Evolutionary conservation across 2,329 filamentous ascomycete genomes (phyloP).

Genomic region (Ilyonectria mors-panacis): DNA sequence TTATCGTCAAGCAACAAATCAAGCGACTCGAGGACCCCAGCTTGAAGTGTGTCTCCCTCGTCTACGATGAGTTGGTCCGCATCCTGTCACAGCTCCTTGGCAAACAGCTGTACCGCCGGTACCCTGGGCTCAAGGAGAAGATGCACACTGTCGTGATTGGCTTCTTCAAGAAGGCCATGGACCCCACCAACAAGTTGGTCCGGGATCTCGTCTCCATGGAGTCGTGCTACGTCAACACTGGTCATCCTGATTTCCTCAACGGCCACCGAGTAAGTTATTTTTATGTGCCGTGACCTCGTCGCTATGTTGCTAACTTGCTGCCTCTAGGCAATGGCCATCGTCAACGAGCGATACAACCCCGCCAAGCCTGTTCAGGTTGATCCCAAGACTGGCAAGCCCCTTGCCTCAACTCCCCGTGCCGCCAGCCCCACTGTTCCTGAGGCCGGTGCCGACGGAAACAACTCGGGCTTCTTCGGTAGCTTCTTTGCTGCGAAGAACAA

Average conservation of each 20-base stretch:
- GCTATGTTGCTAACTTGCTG: slow-evolving; percentile 22
- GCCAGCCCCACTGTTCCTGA: slow-evolving; percentile 80
- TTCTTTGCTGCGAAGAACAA: slow-evolving; percentile 99
- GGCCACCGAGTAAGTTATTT: slow-evolving; percentile 80
- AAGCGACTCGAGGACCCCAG: slow-evolving; percentile 96
- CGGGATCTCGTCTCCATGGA: slow-evolving; percentile 96
- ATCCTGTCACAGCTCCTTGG: slow-evolving; percentile 91
- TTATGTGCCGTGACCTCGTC: not conserved
- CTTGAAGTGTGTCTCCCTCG: slow-evolving; percentile 95
- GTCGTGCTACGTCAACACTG: slow-evolving; percentile 97
- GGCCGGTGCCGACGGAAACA: slow-evolving; percentile 68
- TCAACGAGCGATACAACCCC: slow-evolving; percentile 90
- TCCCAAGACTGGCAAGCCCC: slow-evolving; percentile 97
- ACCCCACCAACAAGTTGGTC: slow-evolving; percentile 97
- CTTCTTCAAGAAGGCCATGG: slow-evolving; percentile 99
- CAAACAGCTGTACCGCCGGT: slow-evolving; percentile 92
- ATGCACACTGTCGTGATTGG: slow-evolving; percentile 91
- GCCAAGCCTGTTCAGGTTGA: slow-evolving; percentile 93
- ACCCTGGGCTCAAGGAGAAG: slow-evolving; percentile 96
- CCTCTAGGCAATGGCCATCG: slow-evolving; percentile 93
- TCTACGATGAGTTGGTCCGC: slow-evolving; percentile 97
- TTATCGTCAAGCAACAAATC: slow-evolving; percentile 99
- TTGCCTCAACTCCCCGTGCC: slow-evolving; percentile 79
- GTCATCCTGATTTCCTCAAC: slow-evolving; percentile 97
- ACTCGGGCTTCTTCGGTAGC: slow-evolving; percentile 93